phyloP scores from a whole-genome alignment of 305 asterid species.

The Fraxinus platypoda region DNA sequence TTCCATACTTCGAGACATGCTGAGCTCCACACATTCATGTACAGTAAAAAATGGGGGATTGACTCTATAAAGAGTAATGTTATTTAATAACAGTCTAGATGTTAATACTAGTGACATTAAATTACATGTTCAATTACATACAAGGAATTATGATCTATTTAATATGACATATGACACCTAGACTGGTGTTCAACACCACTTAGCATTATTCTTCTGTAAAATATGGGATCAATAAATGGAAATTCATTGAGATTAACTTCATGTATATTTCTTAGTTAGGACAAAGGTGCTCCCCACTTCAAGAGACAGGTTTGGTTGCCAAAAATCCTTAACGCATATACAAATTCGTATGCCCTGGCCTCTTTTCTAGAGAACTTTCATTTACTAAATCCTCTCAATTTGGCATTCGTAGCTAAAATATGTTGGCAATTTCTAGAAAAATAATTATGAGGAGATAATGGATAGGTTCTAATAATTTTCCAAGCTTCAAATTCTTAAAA shows the following conservation, averaged over 20 bases:
- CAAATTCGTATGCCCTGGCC: not conserved
- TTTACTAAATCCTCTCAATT: not conserved
- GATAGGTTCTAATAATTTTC: not conserved
- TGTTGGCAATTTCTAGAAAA: not conserved
- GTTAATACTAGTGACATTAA: no score
- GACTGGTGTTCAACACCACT: no score
- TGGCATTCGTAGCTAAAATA: not conserved
- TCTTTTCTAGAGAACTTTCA: not conserved
- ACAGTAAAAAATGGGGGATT: not conserved
- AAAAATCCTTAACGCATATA: not conserved
- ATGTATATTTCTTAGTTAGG: not conserved
- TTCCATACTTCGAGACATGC: not conserved
- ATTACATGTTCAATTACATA: no score
- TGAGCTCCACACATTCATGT: not conserved
- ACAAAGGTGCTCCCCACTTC: not conserved
- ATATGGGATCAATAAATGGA: not conserved
- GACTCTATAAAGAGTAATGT: no score
- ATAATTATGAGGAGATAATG: not conserved
- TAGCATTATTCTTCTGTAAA: not conserved
- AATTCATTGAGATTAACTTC: not conserved
- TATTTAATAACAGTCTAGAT: no score
- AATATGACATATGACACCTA: no score
- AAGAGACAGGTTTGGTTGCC: not conserved
- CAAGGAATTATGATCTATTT: no score
- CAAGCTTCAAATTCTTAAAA: not conserved